These are phyloP conservation scores for Hyaloscypha hepaticicola DNA, from an alignment of 495 filamentous ascomycete genomes.

Conservation along the genomic window DNA sequence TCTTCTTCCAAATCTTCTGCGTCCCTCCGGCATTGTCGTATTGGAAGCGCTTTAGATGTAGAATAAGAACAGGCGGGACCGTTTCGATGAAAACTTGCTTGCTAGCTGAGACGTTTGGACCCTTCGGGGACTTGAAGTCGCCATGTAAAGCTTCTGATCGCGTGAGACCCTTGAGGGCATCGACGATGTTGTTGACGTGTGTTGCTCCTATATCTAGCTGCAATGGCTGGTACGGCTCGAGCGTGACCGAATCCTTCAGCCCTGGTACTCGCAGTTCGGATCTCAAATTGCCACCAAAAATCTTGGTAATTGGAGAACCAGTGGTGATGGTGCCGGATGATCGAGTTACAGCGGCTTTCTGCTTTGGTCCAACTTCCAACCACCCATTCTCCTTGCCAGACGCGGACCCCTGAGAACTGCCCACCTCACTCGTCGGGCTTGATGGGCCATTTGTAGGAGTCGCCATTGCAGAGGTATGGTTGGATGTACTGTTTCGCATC, in stretches of 20 bases:
- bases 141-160: conserved; percentile 80
- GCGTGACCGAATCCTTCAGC: conserved; percentile 82
- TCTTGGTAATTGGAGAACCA: conserved; percentile 85
- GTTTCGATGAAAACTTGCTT: conserved; percentile 97
- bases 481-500: conserved; percentile 53
- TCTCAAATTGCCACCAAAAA: conserved; percentile 89
- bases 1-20: conserved; percentile 97
- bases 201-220: conserved; percentile 90
- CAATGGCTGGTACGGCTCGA: conserved; percentile 90
- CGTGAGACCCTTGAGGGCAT: conserved; percentile 84
- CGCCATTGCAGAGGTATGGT: conserved; percentile 40
- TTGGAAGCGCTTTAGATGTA: conserved; percentile 96
- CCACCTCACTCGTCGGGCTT: conserved; percentile 38
- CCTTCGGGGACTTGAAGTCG: conserved; percentile 80
- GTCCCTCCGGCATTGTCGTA: conserved; percentile 89
- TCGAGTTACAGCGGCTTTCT: conserved; percentile 81
- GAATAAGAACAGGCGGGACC: conserved; percentile 85
- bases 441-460: conserved; percentile 37
- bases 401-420: conserved; percentile 13
- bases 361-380: conserved; percentile 92
- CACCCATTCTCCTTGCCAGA: conserved; percentile 60
- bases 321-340: conserved; percentile 69
- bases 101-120: conserved; percentile 71
- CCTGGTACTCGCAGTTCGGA: conserved; percentile 88
- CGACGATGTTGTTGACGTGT: conserved; percentile 83